A percentile compares a stretch with the other conserved stretches of the same genome.
Conservation (phyloP, 371 early-diverging fungal species). For the Phascolomyces articulosus region DNA sequence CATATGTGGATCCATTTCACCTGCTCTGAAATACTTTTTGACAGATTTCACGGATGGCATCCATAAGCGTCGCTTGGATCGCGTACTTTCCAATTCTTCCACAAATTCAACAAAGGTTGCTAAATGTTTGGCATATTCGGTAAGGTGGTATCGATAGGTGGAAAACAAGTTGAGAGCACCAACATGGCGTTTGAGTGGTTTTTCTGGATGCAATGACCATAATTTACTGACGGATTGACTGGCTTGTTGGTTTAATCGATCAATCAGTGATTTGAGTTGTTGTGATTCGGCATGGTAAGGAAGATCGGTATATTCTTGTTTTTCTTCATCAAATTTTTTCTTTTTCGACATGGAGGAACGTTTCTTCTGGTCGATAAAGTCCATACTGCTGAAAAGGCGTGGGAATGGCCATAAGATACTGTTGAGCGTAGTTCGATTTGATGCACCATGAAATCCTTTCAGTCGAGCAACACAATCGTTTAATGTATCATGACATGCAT, state of each 20-base stretch:
- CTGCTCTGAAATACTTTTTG: constrained; percentile 18
- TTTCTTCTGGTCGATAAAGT: not conserved
- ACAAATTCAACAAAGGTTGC: constrained; percentile 18
- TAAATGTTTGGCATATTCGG: constrained; percentile 12
- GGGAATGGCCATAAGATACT: constrained; percentile 43
- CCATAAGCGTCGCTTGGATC: constrained; percentile 14
- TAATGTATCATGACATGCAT: constrained; percentile 8
- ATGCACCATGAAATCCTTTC: constrained; percentile 18
- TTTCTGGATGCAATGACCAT: constrained; percentile 2
- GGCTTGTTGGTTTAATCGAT: not conserved
- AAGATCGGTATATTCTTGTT: not conserved
- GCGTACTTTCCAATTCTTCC: constrained; percentile 17
- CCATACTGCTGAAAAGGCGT: constrained; percentile 19
- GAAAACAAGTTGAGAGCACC: constrained; percentile 16
- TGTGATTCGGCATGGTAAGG: constrained; percentile 6
- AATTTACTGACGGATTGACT: not conserved
- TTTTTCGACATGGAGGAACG: not conserved
- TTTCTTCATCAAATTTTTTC: not conserved
- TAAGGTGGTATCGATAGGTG: constrained; percentile 14
- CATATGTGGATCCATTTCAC: constrained; percentile 17
- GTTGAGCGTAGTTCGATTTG: constrained; percentile 25
- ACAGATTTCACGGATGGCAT: constrained; percentile 13
- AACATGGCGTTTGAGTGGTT: constrained; percentile 1
- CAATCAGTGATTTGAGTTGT: not conserved
- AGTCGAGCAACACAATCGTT: constrained; percentile 11